A percentile compares a stretch with the other conserved stretches of the same genome.
Conservation (phyloP, 495 filamentous ascomycete species). For the Aspergillus leporis region DNA sequence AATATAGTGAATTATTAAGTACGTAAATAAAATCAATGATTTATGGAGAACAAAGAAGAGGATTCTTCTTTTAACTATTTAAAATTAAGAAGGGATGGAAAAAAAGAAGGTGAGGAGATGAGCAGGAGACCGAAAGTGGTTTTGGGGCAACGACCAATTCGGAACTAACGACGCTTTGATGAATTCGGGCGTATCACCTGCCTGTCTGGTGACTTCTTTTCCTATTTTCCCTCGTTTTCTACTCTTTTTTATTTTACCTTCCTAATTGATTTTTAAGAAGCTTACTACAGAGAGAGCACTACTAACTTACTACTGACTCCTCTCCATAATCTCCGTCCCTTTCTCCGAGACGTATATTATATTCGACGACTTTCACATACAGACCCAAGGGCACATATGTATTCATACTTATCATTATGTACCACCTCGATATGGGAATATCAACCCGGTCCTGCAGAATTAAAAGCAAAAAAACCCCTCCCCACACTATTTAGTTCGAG, state of each 20-base stretch:
- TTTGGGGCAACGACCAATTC: neutral
- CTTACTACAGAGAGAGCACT: no score
- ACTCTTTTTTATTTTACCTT: no score
- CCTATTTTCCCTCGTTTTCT: no score
- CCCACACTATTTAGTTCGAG: no score
- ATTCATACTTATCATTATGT: no score
- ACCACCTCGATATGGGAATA: no score
- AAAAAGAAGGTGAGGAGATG: slow-evolving; percentile 1
- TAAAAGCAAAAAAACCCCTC: neutral
- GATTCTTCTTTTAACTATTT: neutral
- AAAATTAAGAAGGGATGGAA: slow-evolving; percentile 7
- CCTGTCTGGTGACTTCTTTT: neutral
- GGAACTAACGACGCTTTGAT: slow-evolving; percentile 9
- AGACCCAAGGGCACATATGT: no score
- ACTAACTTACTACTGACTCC: no score
- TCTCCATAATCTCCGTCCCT: neutral
- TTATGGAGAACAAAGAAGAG: neutral
- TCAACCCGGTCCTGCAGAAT: no score
- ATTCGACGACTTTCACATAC: no score
- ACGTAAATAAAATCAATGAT: neutral
- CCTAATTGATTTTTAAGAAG: no score
- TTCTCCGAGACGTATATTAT: no score
- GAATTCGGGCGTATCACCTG: slow-evolving; percentile 7
- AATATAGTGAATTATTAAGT: neutral
- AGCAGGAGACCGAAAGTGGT: slow-evolving; percentile 5